Evolutionary conservation across 306 rosid genomes (phyloP), one percentile per base, ranked within the genome.

Genomic region (Luffa acutangula): DNA sequence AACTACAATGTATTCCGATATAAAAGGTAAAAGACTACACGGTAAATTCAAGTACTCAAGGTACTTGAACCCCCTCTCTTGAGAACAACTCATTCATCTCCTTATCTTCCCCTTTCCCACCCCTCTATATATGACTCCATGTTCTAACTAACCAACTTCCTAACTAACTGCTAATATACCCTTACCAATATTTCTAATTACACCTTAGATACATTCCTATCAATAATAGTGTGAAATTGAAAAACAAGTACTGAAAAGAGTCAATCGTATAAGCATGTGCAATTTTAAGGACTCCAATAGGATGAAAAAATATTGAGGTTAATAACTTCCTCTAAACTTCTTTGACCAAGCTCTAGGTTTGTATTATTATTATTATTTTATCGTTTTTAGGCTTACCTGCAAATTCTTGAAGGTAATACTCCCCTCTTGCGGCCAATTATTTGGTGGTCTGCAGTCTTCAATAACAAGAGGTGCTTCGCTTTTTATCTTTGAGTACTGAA

Each of bases 361-460:
- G 31, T 25, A 25, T 69, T 2, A 46, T 1, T 52, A 25, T 73
- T 25, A 25, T 72, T 25, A 20, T 70, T 69, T 69, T 69, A 2
- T 49, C 70, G 64, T 21, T 51, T 48, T 33, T 14, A 53, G 80
- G 36, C 84, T 78, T 78, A 87, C 98, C 88, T 92, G 89, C 83
- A 92, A 83, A 80, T 92, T 89, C 81, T 81, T 78, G 86, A 94
- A 90, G 80, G 86, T 74, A 78, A 94, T 94, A 77, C 89, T 85
- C 87, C 98, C 98, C 57, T 78, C 86, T 62, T 88, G 89, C 41
- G 98, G 98, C 98, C 98, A 94, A 81, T 89, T 87, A 79, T 66
- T 85, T 71, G 97, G 97, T 51, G 97, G 98, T 49, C 88, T 86
- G 79, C 63, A 25, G 51, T 89, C 90, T 85, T 92, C 90, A 65